Base-by-base conservation (phyloP, 192 early-diverging fungal genomes). In the Piromyces finnis region DNA sequence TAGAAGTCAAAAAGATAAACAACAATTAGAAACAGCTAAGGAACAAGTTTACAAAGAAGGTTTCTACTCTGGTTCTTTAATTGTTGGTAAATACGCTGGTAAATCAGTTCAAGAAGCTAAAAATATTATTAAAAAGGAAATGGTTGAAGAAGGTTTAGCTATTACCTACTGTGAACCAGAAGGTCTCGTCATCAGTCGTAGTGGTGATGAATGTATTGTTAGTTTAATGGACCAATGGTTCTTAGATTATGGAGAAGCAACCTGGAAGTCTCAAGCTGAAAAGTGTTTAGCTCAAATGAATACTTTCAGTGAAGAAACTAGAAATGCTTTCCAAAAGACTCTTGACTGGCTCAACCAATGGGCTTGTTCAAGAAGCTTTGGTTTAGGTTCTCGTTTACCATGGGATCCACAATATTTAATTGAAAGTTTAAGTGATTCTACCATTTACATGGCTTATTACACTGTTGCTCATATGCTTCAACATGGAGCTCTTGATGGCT, bases 371-470 rank as follows among this genome's bases (percentile, higher is more conserved):
- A 88, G 97, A 79, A 91, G 91, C 79, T 98, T 94, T 81, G 98
- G 98, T 41, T 90, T 99, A 79, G 98, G 98, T 78, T 91, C 89
- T 81, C 92, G 88, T 79, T 85, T 99, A 78, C 98, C 98, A 17
- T 98, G 97, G 96, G 97, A 99, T 83, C 87, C 87, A 35, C 87
- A 92, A 82, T 95, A 90, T 86, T 86, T 99, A 84, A 95, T 99
- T 81, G 98, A 99, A 88, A 95, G 94, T 39, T 88, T 99, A 28
- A 94, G 92, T 26, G 98, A 99, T 84, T 99, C 98, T 27, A 99
- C 98, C 29, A 98, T 99, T 81, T 99, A 99, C 87, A 99, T 99
- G 98, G 95, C 98, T 32, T 99, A 98, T 90, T 99, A 99, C 89
- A 98, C 98, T 26, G 92, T 99, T 35, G 91, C 95, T 12, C 95